These are phyloP conservation scores for Fimicolochytrium jonesii DNA, from an alignment of 192 early-diverging fungal genomes.

Conservation along the genomic window DNA sequence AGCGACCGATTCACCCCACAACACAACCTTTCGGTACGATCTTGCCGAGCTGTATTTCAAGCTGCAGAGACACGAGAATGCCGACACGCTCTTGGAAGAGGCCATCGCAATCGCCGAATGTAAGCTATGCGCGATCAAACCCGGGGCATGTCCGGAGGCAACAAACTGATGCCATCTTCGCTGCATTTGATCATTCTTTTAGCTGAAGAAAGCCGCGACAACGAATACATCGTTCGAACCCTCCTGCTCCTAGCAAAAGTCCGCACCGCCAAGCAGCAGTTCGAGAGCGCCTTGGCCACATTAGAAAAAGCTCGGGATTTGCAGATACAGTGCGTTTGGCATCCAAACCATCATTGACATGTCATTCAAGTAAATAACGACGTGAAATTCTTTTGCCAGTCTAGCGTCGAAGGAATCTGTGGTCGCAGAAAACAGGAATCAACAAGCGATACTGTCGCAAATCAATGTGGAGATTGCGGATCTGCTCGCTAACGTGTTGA, in stretches of 20 bases:
- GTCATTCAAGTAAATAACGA: no score
- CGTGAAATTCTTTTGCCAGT: no score
- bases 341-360: no score
- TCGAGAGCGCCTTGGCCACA: constrained; percentile 26
- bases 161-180: no score
- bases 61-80: constrained; percentile 38
- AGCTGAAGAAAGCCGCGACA: constrained; percentile 29
- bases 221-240: no score
- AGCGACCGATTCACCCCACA: constrained; percentile 21
- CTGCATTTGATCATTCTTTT: not conserved
- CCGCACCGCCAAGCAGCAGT: not conserved
- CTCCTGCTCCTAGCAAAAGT: constrained; percentile 33
- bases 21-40: constrained; percentile 32
- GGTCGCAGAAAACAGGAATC: constrained; percentile 1
- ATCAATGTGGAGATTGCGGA: constrained; percentile 43
- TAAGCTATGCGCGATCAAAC: not conserved
- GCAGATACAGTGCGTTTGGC: constrained; percentile 28
- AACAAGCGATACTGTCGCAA: constrained; percentile 9
- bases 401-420: constrained; percentile 19
- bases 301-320: constrained; percentile 32
- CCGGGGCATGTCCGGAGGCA: no score
- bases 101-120: constrained; percentile 30
- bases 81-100: constrained; percentile 31
- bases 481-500: constrained; percentile 17
- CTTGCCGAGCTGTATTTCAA: constrained; percentile 43